Evolutionary conservation across 2,329 filamentous ascomycete species (phyloP).

Genomic region (Cladosporium sp.): DNA sequence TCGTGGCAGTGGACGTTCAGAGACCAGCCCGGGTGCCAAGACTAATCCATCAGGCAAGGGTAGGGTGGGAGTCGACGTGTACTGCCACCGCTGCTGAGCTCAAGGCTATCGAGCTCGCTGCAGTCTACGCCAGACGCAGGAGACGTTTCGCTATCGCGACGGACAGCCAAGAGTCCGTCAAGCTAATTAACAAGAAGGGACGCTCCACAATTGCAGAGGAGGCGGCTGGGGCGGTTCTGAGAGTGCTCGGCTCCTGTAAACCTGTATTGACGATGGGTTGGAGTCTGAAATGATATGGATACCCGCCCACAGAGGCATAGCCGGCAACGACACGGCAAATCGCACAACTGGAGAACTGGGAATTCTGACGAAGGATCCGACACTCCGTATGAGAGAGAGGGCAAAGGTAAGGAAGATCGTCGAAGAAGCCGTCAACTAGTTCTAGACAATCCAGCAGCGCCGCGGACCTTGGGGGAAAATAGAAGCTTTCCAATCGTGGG

Average conservation of each 20-base stretch:
- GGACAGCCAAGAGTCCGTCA: neutral
- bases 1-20: neutral
- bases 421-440: neutral
- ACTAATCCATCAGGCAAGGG: neutral
- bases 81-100: neutral
- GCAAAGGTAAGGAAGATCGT: neutral
- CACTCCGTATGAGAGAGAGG: neutral
- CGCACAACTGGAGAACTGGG: neutral
- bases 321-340: neutral
- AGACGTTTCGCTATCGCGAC: neutral
- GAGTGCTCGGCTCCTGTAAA: neutral
- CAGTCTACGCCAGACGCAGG: neutral
- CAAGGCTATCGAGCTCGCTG: neutral
- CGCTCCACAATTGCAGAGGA: neutral
- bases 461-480: neutral
- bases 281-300: neutral
- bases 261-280: neutral
- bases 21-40: neutral
- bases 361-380: neutral
- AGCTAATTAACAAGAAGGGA: neutral
- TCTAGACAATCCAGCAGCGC: neutral
- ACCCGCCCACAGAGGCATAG: neutral
- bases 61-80: neutral
- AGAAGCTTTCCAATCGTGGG: no score
- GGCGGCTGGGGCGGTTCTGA: neutral